Evolutionary conservation across 345 rosid genomes (phyloP), one percentile per base, ranked within the genome.

Genomic region (Noccaea caerulescens): DNA sequence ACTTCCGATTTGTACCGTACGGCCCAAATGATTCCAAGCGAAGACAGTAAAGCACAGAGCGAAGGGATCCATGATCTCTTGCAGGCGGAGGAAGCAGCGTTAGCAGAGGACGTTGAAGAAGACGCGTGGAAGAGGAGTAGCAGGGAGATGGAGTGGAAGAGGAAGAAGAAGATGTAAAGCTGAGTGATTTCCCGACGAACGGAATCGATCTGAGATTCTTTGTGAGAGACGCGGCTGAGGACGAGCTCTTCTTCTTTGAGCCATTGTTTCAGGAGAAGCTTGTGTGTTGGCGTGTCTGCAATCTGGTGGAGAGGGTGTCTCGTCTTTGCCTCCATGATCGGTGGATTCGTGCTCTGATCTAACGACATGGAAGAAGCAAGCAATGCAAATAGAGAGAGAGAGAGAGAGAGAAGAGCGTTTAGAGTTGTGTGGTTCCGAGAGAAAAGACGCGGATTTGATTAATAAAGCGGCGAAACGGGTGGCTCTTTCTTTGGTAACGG

Each of bases 181-280:
- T 88, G 92, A 1, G 96, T 90, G 77, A 93, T 79, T 51, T 93
- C 96, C 61, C 84, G 60, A 1, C 93, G 77, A 33, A 85, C 80
- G 0, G 89, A 84, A 70, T 90, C 97, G 55, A 90, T 88, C 58
- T 91, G 99, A 32, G 86, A 80, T 66, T 94, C 99, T 75, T 94
- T 94, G 59, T 83, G 82, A 0, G 90, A 73, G 68, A 87, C 63
- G 52, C 99, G 82, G 77, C 76, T 81, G 79, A 91, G 84, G 75
- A 88, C 89, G 0, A 94, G 84, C 41, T 94, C 97, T 61, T 93
- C 92, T 66, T 94, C 99, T 73, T 89, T 91, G 51, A 91, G 84
- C 99, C 98, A 91, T 69, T 94, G 98, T 80, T 91, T 91, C 52
- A 94, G 77, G 58, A 94, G 95, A 60, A 94, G 92, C 84, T 87